Base-by-base conservation (phyloP, 2,329 filamentous ascomycete genomes). In the Paecilomyces niveus region DNA sequence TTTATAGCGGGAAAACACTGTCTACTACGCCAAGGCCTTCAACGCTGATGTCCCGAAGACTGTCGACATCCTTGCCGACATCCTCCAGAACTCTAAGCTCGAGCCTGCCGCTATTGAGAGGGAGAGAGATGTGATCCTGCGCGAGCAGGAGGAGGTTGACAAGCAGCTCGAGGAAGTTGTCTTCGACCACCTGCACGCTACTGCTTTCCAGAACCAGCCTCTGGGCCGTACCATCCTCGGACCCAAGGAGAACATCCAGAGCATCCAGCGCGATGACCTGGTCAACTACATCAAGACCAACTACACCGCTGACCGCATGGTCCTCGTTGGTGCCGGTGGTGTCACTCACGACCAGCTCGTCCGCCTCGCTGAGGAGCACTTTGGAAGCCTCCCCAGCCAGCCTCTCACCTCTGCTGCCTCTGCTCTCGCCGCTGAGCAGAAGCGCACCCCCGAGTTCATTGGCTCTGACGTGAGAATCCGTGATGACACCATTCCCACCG, bases 151-250 rank as follows among this genome's bases (percentile, higher is more conserved):
- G 81, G 94, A 99, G 84, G 95, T 99, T 67, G 94, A 99, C 85
- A 99, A 99, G 86, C 93, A 97, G 83, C 83, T 97, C 60, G 95
- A 99, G 83, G 94, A 99, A 81, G 94, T 99, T 67, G 95, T 99
- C 61, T 99, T 99, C 73, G 94, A 99, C 81, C 94, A 99, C 80
- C 84, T 99, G 60, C 94, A 99, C 80, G 93, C 94, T 72, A 99
- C 94, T 68, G 95, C 94, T 71, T 99, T 90, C 87, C 92, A 97
- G 83, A 84, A 88, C 75, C 94, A 99, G 83, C 89, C 94, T 63
- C 87, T 99, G 61, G 94, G 94, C 78, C 92, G 94, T 76, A 99
- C 94, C 69, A 99, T 99, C 76, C 86, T 99, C 64, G 94, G 94
- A 67, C 94, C 94, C 68, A 92, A 92, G 80, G 87, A 99, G 84